Conservation (phyloP, 2,329 filamentous ascomycete genomes). For the Lomentospora prolificans region DNA sequence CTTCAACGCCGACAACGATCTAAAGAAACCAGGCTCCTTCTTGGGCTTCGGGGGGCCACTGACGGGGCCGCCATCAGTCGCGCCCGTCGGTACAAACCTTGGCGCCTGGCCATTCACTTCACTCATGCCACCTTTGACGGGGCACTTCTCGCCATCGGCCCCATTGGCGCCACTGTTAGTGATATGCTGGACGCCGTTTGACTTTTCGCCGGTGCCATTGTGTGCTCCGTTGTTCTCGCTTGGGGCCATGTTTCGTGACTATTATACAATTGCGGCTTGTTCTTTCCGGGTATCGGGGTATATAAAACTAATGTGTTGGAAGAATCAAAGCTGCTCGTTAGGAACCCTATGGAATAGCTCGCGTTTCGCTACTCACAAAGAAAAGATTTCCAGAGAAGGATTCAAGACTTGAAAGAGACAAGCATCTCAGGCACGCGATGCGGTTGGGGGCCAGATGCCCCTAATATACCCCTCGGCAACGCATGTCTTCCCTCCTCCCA, state of each 20-base stretch:
- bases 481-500: neutral
- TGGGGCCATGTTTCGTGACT: neutral
- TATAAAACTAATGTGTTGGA: neutral
- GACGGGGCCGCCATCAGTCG: neutral
- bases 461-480: too few species aligned
- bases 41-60: neutral
- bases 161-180: neutral
- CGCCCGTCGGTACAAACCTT: neutral
- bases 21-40: neutral
- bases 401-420: too few species aligned
- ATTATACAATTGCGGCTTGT: neutral
- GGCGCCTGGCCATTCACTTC: neutral
- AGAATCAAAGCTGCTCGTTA: too few species aligned
- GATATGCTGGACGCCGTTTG: too few species aligned
- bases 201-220: neutral
- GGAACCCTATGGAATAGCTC: too few species aligned
- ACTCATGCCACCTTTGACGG: neutral
- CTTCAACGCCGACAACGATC: constrained; percentile 14
- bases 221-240: neutral
- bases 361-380: too few species aligned
- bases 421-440: too few species aligned
- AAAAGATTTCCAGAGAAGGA: too few species aligned
- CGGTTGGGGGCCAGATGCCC: too few species aligned
- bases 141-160: neutral
- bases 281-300: neutral